Evolutionary conservation across 1,139 yeast species (phyloP), one percentile per base, ranked within the genome.

Genomic region (Magnusiomyces suaveolens): DNA sequence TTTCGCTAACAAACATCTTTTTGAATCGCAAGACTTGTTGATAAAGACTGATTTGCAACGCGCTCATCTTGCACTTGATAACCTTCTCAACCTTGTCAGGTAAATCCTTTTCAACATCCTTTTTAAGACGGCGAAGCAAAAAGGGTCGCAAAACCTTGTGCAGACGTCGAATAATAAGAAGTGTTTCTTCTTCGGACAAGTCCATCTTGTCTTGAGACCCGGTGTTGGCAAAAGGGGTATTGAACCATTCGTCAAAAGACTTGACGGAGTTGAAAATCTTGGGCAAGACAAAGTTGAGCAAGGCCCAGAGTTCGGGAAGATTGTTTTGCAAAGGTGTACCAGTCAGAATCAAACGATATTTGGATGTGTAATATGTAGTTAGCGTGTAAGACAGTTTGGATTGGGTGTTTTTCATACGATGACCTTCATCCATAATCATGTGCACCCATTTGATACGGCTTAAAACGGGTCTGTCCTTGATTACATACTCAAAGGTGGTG

Each of bases 341-440:
- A 3, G 98, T 92, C 65, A 92, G 77, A 72, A 92, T 92, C 64
- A 92, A 79, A 66, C 98, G 78, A 69, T 88, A 83, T 62, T 84
- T 83, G 8, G 96, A 84, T 60, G 81, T 83, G 67, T 92, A 92
- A 66, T 82, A 87, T 61, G 83, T 84, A 23, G 87, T 83, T 62
- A 92, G 79, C 0, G 98, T 92, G 58, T 75, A 78, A 1, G 96
- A 87, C 58, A 92, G 75, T 67, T 92, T 92, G 14, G 97, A 88
- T 61, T 84, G 83, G 0, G 97, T 77, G 69, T 92, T 92, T 72
- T 92, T 92, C 97, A 92, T 88, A 71, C 98, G 83, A 69, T 92
- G 98, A 72, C 98, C 98, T 75, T 92, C 98, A 75, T 92, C 98
- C 62, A 92, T 92, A 64, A 92, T 92, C 97, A 92, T 92, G 69